Evolutionary conservation across 345 rosid species (phyloP).

Genomic region (Eucalyptus erythrocorys): DNA sequence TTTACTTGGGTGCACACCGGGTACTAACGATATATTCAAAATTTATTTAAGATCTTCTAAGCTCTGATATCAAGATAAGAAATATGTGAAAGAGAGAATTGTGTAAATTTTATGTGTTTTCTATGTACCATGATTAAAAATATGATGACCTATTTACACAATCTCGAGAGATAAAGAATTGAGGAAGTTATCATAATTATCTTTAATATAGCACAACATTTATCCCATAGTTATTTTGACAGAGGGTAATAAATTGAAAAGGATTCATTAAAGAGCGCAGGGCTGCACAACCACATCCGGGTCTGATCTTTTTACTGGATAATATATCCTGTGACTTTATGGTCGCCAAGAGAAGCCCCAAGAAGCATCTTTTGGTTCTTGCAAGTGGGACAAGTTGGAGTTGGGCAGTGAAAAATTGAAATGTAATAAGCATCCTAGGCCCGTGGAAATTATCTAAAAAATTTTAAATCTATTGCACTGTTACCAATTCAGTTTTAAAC

Average conservation of each 20-base stretch:
- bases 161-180: not conserved
- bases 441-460: not conserved
- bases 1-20: not conserved
- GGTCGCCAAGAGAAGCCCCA: not conserved
- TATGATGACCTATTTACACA: not conserved
- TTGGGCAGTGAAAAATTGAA: not conserved
- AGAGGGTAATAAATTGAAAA: not conserved
- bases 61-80: not conserved
- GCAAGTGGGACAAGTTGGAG: not conserved
- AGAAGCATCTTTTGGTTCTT: not conserved
- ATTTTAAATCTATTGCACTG: fast-evolving
- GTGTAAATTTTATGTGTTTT: not conserved
- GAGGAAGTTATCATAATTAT: not conserved
- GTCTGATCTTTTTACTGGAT: not conserved
- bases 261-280: not conserved
- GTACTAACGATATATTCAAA: not conserved
- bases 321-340: not conserved
- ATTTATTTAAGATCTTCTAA: not conserved
- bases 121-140: not conserved
- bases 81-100: not conserved
- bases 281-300: too few species aligned
- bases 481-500: too few species aligned
- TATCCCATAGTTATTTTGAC: not conserved
- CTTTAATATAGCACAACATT: not conserved
- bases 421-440: not conserved